Evolutionary conservation across 192 early-diverging fungal genomes (phyloP).

Genomic region (Lobosporangium transversale): DNA sequence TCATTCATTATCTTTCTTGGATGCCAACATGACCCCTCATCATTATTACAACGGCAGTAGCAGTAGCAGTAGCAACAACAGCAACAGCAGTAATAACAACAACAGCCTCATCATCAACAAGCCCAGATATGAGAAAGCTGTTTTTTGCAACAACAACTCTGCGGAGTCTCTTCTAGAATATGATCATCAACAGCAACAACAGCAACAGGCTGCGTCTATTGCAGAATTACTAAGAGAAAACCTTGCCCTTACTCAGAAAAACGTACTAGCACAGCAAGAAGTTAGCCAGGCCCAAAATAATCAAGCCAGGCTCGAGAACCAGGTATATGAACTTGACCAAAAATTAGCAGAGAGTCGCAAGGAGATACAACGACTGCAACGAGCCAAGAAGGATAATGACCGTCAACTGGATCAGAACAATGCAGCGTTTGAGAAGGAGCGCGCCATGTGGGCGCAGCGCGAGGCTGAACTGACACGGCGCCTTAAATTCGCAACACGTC

Average conservation of each 20-base stretch:
- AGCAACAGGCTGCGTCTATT: slow-evolving; percentile 2
- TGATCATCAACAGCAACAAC: slow-evolving; percentile 17
- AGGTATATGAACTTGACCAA: slow-evolving; percentile 61
- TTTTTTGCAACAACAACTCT: slow-evolving; percentile 20
- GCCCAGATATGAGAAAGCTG: too few species aligned
- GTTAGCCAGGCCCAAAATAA: slow-evolving; percentile 34
- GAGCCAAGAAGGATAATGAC: slow-evolving; percentile 57
- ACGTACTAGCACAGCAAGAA: slow-evolving; percentile 45
- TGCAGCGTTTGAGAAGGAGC: slow-evolving; percentile 53
- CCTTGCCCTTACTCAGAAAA: slow-evolving; percentile 48
- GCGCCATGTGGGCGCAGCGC: slow-evolving; percentile 55
- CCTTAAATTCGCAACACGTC: slow-evolving; percentile 52
- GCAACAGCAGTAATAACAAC: too few species aligned
- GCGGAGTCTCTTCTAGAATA: slow-evolving; percentile 25
- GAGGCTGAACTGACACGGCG: slow-evolving; percentile 57
- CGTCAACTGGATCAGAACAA: slow-evolving; percentile 43
- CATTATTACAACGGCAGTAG: too few species aligned
- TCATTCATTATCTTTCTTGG: background rate
- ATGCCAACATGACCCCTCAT: background rate
- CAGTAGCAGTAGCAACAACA: too few species aligned
- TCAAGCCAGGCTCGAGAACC: slow-evolving; percentile 58
- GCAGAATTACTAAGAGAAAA: slow-evolving; percentile 47
- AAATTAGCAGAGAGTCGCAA: slow-evolving; percentile 47
- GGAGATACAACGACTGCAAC: slow-evolving; percentile 47
- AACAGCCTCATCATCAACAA: too few species aligned